Base-by-base conservation (phyloP, 768 basidiomycete genomes). In the button mushroom (Agaricus bisporus) region DNA sequence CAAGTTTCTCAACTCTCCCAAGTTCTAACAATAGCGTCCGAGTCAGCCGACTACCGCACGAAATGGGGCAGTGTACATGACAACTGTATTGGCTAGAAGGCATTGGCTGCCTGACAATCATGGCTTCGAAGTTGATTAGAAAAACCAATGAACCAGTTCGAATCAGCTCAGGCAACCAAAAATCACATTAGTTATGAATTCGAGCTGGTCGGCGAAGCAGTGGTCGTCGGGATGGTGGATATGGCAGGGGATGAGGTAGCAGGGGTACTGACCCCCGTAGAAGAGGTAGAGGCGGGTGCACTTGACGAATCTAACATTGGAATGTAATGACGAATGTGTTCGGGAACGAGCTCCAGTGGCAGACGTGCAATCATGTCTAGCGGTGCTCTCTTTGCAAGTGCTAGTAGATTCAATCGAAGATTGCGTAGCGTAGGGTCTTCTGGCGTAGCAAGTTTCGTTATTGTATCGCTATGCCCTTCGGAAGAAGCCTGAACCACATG, bases 341-440 rank as follows among this genome's bases (percentile, higher is more conserved):
- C 80, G 2, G 84, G 86, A 1, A 88, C 83, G 44, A 88, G 65
- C 42, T 85, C 81, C 39, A 76, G 70, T 8, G 85, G 85, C 38
- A 88, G 63, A 28, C 73, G 73, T 14, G 82, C 83, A 49, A 88
- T 85, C 54, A 77, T 81, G 60, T 88, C 85, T 56, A 89, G 62
- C 1, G 89, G 89, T 9, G 87, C 87, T 5, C 87, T 78, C 63
- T 89, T 88, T 53, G 86, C 85, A 32, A 91, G 72, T 1, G 88
- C 87, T 25, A 91, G 74, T 26, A 91, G 71, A 63, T 88, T 90
- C 58, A 91, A 70, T 37, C 88, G 77, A 46, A 90, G 69, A 49
- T 82, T 77, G 50, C 78, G 76, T 60, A 83, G 45, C 15, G 71
- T 59, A 2, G 77, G 72, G 51, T 84, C 79, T 62, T 85, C 85